Percentiles rank a stretch among this genome's conserved stretches.
Conservation (phyloP, 2,329 filamentous ascomycete species). For the Waltergamsia citrina region DNA sequence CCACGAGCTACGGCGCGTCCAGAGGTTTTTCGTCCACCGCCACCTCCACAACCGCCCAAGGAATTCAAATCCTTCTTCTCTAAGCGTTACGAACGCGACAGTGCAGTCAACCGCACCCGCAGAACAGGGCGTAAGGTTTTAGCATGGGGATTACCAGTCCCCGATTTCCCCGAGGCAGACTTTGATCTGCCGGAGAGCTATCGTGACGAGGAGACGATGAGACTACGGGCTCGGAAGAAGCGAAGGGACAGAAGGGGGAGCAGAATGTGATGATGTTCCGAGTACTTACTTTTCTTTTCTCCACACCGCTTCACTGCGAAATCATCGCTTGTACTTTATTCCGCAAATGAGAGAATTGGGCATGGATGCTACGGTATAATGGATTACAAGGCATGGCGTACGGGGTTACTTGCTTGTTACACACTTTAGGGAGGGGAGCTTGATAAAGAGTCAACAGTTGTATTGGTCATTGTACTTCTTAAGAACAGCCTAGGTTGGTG, state of each 20-base stretch:
- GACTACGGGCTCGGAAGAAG: slow-evolving; percentile 51
- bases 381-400: neutral
- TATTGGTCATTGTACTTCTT: too few relatives aligned
- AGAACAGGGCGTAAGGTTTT: slow-evolving; percentile 59
- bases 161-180: slow-evolving; percentile 59
- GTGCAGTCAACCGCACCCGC: slow-evolving; percentile 60
- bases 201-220: slow-evolving; percentile 43
- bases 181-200: slow-evolving; percentile 67
- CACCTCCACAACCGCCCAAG: slow-evolving; percentile 26
- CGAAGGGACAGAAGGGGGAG: slow-evolving; percentile 49
- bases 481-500: too few relatives aligned
- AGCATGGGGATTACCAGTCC: slow-evolving; percentile 76
- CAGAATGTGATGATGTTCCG: slow-evolving; percentile 18
- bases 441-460: too few relatives aligned
- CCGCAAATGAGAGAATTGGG: too few relatives aligned
- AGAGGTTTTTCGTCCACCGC: slow-evolving; percentile 10
- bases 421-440: too few relatives aligned
- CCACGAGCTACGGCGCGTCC: slow-evolving; percentile 16
- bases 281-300: too few relatives aligned
- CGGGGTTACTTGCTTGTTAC: neutral
- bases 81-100: slow-evolving; percentile 70
- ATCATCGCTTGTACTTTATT: neutral
- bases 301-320: too few relatives aligned
- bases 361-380: neutral
- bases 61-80: slow-evolving; percentile 83